phyloP scores from a whole-genome alignment of 164 flowering plant species.

The Magnolia sinica region DNA sequence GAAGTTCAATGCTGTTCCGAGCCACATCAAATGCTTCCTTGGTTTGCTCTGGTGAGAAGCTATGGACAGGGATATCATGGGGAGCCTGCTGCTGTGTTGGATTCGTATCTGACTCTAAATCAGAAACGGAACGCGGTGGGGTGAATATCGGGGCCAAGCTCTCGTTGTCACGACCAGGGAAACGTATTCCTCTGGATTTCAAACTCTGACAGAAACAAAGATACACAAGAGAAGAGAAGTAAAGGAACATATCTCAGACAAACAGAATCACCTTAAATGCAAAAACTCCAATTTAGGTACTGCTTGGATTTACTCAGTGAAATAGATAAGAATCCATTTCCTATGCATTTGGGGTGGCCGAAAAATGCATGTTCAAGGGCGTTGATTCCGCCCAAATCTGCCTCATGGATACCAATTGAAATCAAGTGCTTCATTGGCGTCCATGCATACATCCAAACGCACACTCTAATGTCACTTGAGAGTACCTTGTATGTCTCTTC shows the following conservation, averaged over 20 bases:
- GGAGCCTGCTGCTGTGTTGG: constrained; percentile 37
- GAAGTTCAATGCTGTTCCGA: constrained; percentile 89
- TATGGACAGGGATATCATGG: constrained; percentile 41
- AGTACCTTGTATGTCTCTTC: constrained; percentile 96
- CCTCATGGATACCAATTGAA: no score
- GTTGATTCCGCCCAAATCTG: no score
- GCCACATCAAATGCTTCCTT: constrained; percentile 98
- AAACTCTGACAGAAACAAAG: constrained; percentile 49
- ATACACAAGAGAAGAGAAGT: not conserved
- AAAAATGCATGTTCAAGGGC: no score
- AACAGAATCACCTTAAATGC: not conserved
- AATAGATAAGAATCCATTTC: not conserved
- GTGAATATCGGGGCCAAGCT: constrained; percentile 94
- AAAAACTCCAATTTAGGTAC: not conserved
- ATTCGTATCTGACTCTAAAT: constrained; percentile 36
- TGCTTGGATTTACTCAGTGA: not conserved
- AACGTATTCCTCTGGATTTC: constrained; percentile 82
- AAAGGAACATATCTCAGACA: not conserved
- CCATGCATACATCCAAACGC: not conserved
- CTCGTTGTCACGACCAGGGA: constrained; percentile 92
- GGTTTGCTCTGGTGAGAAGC: constrained; percentile 73
- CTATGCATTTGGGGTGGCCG: not conserved
- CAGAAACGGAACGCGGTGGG: constrained; percentile 67
- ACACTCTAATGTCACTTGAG: not conserved
- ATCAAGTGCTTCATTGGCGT: no score